Base-by-base conservation (phyloP, 768 basidiomycete genomes). In the Leccinum subtestaceum region DNA sequence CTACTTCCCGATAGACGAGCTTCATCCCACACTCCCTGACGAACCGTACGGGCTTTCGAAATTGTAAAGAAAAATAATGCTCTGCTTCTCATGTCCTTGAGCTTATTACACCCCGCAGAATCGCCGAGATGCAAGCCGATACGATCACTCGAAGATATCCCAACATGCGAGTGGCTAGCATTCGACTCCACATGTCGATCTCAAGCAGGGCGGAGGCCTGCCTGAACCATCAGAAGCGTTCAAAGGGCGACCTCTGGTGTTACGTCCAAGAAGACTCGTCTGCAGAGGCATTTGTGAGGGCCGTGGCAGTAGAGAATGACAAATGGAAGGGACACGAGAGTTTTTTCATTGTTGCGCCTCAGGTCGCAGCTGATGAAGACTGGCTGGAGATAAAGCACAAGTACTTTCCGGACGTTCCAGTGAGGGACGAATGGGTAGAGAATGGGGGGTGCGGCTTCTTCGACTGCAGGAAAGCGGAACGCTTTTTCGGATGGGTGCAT, bases 231-330 rank as follows among this genome's bases (percentile, higher is more conserved):
- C 40, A 43, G n/a, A 9, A 5, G 4, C 40, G 40, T 43, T 9
- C 40, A 43, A n/a, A 43, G 4, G 40, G 40, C n/a, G 40, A 43
- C 2, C 40, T 43, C 40, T 43, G 40, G 86, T 79, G 83, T 15
- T 93, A 86, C 62, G 80, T 85, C n/a, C 84, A 87, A 53, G 77
- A 84, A 65, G 84, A 86, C 66, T 81, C 86, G 4, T 81, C 72
- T 4, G 86, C 88, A 10, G 78, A 83, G 0, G 40, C 40, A 10
- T 43, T 5, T 43, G n/a, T 43, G 4, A 43, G 40, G n/a, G 40
- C 40, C n/a, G 9, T 43, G 9, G 40, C 1, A n/a, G 40, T n/a
- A n/a, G 40, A 43, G 4, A 43, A 43, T 10, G n/a, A n/a, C 40
- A 10, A 43, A 9, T 43, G 40, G 40, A 43, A 43, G 9, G 40